These are phyloP conservation scores for Echinosophora koreensis DNA, from an alignment of 306 rosid species.

Conservation along the genomic window DNA sequence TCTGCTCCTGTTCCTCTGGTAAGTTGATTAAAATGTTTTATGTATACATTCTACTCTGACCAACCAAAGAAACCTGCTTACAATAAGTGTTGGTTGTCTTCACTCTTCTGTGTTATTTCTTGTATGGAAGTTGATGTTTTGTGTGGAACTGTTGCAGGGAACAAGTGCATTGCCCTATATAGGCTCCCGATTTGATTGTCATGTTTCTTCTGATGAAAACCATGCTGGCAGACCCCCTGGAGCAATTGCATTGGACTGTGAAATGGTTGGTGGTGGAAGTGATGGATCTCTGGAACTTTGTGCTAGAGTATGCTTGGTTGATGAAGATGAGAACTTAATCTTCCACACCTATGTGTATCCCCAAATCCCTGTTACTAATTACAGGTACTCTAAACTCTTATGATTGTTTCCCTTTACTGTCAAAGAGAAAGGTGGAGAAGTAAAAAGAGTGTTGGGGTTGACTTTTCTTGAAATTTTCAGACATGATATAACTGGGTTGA, in stretches of 20 bases:
- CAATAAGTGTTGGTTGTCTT: constrained; percentile 20
- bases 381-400: constrained; percentile 58
- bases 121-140: constrained; percentile 36
- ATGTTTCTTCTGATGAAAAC: constrained; percentile 45
- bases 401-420: constrained; percentile 42
- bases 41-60: constrained; percentile 3
- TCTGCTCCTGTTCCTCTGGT: constrained; percentile 66
- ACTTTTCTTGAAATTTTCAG: constrained; percentile 56
- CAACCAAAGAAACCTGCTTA: constrained; percentile 32
- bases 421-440: constrained; percentile 21
- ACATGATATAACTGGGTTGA: constrained; percentile 76
- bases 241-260: constrained; percentile 83
- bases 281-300: constrained; percentile 87
- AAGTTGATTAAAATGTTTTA: constrained; percentile 39
- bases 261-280: constrained; percentile 92
- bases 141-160: constrained; percentile 63
- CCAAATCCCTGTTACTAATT: constrained; percentile 65
- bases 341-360: constrained; percentile 76
- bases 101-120: constrained; percentile 19
- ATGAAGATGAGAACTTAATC: constrained; percentile 78
- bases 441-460: constrained; percentile 18
- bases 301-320: constrained; percentile 80
- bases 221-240: constrained; percentile 42
- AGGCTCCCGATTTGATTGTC: constrained; percentile 44
- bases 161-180: constrained; percentile 41